These are phyloP conservation scores for Coemansia sp. DNA, from an alignment of 192 early-diverging fungal species.

Conservation along the genomic window DNA sequence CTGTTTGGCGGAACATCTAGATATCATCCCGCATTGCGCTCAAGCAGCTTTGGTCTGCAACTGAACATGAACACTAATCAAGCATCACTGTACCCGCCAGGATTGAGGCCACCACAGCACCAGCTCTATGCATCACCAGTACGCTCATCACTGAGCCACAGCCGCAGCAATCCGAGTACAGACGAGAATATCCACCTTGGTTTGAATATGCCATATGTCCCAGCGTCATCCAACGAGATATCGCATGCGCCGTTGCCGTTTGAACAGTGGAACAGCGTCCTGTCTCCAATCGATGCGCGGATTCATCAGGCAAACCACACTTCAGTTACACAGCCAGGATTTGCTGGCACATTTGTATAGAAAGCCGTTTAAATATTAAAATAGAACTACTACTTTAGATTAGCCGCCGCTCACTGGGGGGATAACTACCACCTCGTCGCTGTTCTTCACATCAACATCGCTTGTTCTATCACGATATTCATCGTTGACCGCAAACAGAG, in stretches of 20 bases:
- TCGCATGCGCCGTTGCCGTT: not conserved
- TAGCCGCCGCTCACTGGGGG: constrained; percentile 52
- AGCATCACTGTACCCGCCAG: not conserved
- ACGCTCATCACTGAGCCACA: not conserved
- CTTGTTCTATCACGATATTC: constrained; percentile 20
- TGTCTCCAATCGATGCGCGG: constrained; percentile 3
- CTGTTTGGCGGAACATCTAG: not conserved
- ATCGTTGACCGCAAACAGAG: constrained; percentile 32
- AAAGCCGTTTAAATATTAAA: not conserved
- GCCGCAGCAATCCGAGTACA: not conserved
- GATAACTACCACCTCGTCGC: constrained; percentile 40
- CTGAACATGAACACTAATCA: not conserved
- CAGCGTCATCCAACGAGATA: not conserved
- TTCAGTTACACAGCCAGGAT: not conserved
- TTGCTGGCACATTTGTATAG: not conserved
- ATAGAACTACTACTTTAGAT: not conserved
- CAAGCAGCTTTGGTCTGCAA: constrained; percentile 4
- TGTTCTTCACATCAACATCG: constrained; percentile 3
- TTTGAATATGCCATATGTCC: not conserved
- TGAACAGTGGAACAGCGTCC: constrained; percentile 4
- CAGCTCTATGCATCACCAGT: not conserved
- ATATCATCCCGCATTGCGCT: constrained; percentile 20
- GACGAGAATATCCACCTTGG: not conserved
- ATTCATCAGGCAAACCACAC: not conserved
- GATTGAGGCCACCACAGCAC: not conserved